Conservation (phyloP, 495 filamentous ascomycete genomes). For the Penicillium riverlandense region DNA sequence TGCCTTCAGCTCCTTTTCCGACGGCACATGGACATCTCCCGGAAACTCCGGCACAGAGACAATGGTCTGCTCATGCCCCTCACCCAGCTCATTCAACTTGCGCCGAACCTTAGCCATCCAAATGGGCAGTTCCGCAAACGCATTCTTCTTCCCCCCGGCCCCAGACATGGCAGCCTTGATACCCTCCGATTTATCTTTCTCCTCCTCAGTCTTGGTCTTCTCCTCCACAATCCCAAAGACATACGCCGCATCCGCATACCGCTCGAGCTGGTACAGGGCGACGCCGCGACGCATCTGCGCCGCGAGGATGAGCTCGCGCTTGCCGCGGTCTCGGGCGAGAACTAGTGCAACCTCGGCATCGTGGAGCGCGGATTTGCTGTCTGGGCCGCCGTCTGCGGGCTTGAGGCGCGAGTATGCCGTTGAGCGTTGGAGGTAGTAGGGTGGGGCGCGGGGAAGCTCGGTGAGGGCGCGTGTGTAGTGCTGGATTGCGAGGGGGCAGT, state of each 20-base stretch:
- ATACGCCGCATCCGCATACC: constrained; percentile 69
- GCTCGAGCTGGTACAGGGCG: constrained; percentile 60
- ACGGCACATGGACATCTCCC: constrained; percentile 40
- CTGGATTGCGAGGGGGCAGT: constrained; percentile 61
- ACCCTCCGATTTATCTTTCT: constrained; percentile 32
- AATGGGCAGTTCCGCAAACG: constrained; percentile 42
- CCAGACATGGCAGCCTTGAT: constrained; percentile 26
- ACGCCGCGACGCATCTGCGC: constrained; percentile 78
- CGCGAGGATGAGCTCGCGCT: constrained; percentile 69
- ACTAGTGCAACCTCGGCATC: constrained; percentile 77
- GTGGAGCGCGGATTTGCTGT: constrained; percentile 52
- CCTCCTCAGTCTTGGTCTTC: constrained; percentile 50
- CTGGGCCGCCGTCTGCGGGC: constrained; percentile 36
- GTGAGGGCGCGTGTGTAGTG: constrained; percentile 72
- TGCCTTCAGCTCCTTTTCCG: constrained; percentile 25
- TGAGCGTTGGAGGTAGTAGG: constrained; percentile 83
- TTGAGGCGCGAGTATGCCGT: constrained; percentile 69
- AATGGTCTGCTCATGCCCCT: constrained; percentile 50
- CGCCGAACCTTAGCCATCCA: constrained; percentile 54
- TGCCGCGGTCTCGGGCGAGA: constrained; percentile 63
- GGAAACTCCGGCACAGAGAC: constrained; percentile 61
- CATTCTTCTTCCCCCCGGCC: constrained; percentile 45
- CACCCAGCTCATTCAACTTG: constrained; percentile 46
- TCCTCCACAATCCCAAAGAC: constrained; percentile 61
- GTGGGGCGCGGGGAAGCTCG: constrained; percentile 56